Percentiles rank a stretch among this genome's conserved stretches.
Evolutionary conservation across 2,329 filamentous ascomycete species (phyloP).

Genomic region (Neurospora sp.): DNA sequence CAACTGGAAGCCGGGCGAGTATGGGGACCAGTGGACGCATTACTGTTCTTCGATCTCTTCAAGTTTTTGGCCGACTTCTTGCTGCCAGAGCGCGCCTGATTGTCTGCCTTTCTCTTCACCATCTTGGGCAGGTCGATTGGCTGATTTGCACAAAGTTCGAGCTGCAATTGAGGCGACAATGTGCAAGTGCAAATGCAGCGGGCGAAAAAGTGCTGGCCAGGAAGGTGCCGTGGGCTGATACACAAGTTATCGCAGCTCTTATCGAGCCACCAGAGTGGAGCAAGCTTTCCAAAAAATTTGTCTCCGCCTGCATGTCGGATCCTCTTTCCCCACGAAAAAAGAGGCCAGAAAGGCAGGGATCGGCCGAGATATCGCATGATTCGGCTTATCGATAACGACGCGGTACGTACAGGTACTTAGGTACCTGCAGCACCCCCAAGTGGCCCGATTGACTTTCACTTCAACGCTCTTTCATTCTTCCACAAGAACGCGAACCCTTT

Average conservation of each 20-base stretch:
- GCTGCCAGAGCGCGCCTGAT: conserved; percentile 25
- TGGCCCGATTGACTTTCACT: not conserved
- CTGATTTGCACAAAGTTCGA: not conserved
- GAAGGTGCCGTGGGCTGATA: not conserved
- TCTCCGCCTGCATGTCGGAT: not conserved
- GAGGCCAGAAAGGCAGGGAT: not conserved
- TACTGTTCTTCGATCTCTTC: conserved; percentile 44
- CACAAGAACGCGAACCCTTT: too few relatives aligned
- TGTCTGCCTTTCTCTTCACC: conserved; percentile 53
- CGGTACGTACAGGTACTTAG: not conserved
- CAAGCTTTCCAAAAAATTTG: not conserved
- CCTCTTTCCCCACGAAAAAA: not conserved
- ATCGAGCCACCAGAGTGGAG: not conserved
- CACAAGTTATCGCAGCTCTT: not conserved
- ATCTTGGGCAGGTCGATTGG: conserved; percentile 19
- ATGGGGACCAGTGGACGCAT: not conserved
- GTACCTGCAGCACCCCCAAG: not conserved
- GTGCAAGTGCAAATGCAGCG: not conserved
- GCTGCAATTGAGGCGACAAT: not conserved
- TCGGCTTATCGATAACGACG: not conserved
- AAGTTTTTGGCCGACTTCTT: conserved; percentile 30
- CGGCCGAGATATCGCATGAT: not conserved
- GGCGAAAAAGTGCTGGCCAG: not conserved
- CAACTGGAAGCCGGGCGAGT: not conserved
- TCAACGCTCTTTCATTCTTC: not conserved